A percentile compares a stretch with the other conserved stretches of the same genome.
These are phyloP conservation scores for Ogataea chonburiensis DNA, from an alignment of 805 yeast species.

Conservation along the genomic window DNA sequence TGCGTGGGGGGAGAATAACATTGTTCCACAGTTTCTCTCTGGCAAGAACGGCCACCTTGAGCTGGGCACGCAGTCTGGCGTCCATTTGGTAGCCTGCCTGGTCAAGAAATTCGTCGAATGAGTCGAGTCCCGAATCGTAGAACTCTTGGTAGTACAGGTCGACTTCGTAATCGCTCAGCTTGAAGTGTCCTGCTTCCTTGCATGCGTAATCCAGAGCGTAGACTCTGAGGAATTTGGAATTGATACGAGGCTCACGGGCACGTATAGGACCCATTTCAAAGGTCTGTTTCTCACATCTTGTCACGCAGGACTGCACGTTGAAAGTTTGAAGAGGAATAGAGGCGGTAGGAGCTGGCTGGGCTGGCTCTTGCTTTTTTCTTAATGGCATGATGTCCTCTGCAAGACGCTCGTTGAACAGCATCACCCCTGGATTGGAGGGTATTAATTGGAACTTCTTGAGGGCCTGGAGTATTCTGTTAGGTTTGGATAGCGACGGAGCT, in stretches of 20 bases:
- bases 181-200: constrained; percentile 34
- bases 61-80: constrained; percentile 11
- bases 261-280: constrained; percentile 2
- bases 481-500: no score
- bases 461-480: constrained; percentile 10
- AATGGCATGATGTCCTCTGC: constrained; percentile 19
- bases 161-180: constrained; percentile 35
- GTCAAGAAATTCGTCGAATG: constrained; percentile 29
- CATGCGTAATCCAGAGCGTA: constrained; percentile 51
- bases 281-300: constrained; percentile 1
- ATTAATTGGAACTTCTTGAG: constrained; percentile 12
- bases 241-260: constrained; percentile 49
- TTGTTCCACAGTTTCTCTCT: constrained; percentile 53
- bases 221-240: constrained; percentile 46
- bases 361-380: constrained; percentile 5
- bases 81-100: constrained; percentile 17
- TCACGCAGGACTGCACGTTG: constrained; percentile 9
- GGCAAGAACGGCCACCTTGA: constrained; percentile 41
- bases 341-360: background rate
- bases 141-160: constrained; percentile 32
- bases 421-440: constrained; percentile 11
- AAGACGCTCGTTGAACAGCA: constrained; percentile 19
- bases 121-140: constrained; percentile 24
- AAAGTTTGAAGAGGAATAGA: constrained; percentile 17
- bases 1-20: constrained; percentile 52